Percentiles rank a stretch among this genome's conserved stretches.
phyloP scores from a whole-genome alignment of 768 basidiomycete species.

The Mycena floridula region DNA sequence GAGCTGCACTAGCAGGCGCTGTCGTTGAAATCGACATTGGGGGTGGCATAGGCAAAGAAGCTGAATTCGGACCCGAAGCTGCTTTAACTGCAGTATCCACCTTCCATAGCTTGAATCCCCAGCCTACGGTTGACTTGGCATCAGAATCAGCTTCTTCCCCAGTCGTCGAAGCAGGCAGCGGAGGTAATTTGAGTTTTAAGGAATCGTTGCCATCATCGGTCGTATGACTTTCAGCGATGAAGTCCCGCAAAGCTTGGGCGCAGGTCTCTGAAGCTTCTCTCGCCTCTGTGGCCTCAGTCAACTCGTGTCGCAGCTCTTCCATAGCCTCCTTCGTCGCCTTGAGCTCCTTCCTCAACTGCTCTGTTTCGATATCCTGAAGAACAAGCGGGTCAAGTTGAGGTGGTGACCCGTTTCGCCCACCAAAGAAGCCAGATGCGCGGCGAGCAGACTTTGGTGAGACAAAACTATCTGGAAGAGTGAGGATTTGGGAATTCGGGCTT shows the following conservation, averaged over 20 bases:
- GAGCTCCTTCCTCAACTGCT: constrained; percentile 37
- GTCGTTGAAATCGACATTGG: constrained; percentile 21
- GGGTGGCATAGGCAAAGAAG: constrained; percentile 19
- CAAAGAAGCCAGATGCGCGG: constrained; percentile 49
- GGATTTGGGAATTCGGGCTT: constrained; percentile 27
- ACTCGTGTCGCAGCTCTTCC: constrained; percentile 40
- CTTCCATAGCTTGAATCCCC: constrained; percentile 62
- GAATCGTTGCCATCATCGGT: not conserved
- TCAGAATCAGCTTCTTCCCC: not conserved
- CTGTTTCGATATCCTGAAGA: not conserved
- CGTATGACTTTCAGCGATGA: constrained; percentile 42
- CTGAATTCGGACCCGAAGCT: constrained; percentile 17
- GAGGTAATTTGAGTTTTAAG: not conserved
- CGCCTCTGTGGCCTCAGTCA: constrained; percentile 55
- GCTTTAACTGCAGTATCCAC: constrained; percentile 27
- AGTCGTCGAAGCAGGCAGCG: not conserved
- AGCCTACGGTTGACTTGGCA: constrained; percentile 19
- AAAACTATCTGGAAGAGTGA: constrained; percentile 26
- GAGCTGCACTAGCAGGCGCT: constrained; percentile 26
- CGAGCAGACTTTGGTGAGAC: constrained; percentile 18
- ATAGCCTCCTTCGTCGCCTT: constrained; percentile 33
- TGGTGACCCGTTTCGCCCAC: constrained; percentile 39
- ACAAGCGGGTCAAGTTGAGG: constrained; percentile 27
- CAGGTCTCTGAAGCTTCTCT: constrained; percentile 59
- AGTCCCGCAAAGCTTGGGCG: constrained; percentile 55